Percentiles rank a stretch among this genome's conserved stretches.
Conservation (phyloP, 163 green algal species). For the Scenedesmus sp. region DNA sequence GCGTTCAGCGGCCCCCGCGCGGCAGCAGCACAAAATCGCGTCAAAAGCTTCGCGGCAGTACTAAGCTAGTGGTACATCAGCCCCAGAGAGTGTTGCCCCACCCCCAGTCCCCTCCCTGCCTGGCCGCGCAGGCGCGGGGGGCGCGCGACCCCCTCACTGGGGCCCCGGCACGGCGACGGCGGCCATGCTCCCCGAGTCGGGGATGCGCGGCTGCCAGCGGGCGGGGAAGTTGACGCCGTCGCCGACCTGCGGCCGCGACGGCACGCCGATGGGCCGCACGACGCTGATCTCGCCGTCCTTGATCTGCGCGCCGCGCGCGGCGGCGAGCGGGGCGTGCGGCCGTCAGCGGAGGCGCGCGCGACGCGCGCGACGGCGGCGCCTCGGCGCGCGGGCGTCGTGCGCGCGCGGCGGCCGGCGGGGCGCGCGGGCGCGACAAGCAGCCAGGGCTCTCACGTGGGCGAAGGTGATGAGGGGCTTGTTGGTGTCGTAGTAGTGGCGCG, state of each 20-base stretch:
- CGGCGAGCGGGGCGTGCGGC: too few relatives aligned
- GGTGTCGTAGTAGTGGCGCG: constrained; percentile 21
- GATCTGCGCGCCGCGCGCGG: constrained; percentile 5
- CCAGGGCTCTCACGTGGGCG: constrained; percentile 10
- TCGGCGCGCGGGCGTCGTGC: neutral
- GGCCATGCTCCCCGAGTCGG: constrained; percentile 3
- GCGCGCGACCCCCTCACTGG: too few relatives aligned
- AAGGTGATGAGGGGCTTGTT: neutral
- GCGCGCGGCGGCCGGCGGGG: too few relatives aligned
- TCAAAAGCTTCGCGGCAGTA: too few relatives aligned
- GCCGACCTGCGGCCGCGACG: neutral
- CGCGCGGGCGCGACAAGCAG: neutral
- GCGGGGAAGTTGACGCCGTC: constrained; percentile 31
- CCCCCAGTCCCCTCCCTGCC: too few relatives aligned
- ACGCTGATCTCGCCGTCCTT: constrained; percentile 28
- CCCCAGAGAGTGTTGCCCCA: too few relatives aligned
- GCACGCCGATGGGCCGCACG: constrained; percentile 2
- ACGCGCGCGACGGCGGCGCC: neutral
- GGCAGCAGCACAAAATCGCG: too few relatives aligned
- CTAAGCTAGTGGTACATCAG: too few relatives aligned
- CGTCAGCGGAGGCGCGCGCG: neutral
- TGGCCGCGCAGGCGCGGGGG: too few relatives aligned
- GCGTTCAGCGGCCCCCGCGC: too few relatives aligned
- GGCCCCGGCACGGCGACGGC: neutral
- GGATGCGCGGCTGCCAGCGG: constrained; percentile 41